Conservation (phyloP, 768 basidiomycete species). For the Boletus reticulatus region DNA sequence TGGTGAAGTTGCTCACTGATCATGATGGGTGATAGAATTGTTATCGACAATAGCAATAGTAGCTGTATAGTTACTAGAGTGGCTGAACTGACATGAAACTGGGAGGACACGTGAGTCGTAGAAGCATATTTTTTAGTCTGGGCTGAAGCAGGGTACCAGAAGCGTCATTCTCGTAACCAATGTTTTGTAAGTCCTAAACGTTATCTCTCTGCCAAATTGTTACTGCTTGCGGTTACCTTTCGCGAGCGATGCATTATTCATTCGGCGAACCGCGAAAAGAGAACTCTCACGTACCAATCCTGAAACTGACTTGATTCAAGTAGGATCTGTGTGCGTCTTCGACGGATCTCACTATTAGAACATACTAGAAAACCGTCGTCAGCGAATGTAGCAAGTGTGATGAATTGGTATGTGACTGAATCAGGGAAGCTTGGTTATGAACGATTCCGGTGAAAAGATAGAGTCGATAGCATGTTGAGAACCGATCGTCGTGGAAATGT, state of each 20-base stretch:
- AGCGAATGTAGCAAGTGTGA: too few relatives aligned
- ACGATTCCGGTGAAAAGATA: background rate
- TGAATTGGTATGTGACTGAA: too few relatives aligned
- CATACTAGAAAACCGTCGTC: too few relatives aligned
- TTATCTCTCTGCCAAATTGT: slow-evolving; percentile 9
- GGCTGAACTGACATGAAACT: background rate
- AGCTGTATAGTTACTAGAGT: background rate
- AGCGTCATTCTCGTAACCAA: slow-evolving; percentile 3
- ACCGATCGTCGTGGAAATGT: slow-evolving; percentile 21
- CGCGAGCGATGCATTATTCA: background rate
- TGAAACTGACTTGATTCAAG: background rate
- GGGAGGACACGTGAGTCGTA: background rate
- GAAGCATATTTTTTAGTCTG: background rate
- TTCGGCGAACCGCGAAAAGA: background rate
- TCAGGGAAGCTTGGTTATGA: too few relatives aligned
- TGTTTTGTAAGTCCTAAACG: slow-evolving; percentile 13
- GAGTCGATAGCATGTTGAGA: background rate
- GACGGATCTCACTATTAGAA: too few relatives aligned
- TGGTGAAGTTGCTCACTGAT: background rate
- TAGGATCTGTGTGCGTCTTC: background rate
- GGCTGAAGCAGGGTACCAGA: slow-evolving; percentile 3
- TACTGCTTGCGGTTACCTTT: background rate
- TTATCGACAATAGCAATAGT: background rate
- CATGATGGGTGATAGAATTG: background rate
- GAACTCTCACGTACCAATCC: background rate